Base-by-base conservation (phyloP, 441 rosid genomes). In the Corymbia calophylla region DNA sequence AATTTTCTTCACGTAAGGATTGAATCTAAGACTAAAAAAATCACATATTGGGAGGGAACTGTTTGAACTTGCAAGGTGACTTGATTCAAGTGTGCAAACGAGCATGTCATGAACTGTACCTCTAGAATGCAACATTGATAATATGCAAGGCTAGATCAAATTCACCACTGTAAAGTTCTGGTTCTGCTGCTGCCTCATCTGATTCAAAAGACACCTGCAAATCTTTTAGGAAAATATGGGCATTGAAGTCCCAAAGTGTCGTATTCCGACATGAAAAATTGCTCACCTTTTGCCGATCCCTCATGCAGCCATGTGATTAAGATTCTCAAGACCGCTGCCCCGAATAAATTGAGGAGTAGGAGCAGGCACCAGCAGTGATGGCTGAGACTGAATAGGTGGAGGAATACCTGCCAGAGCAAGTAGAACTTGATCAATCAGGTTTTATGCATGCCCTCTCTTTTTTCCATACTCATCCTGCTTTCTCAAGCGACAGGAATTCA, bases 91-190 rank as follows among this genome's bases (percentile, higher is more conserved):
- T 48, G 60, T 39, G 68, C 73, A 48, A 23, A 56, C 14, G 29
- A 73, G 56, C 56, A 73, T 80, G 39, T 49, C 53, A 87, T 32
- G 84, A 87, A 31, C 56, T 87, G 49, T 94, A 97, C 99, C 99
- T 96, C 95, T 96, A 97, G 95, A 97, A 97, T 94, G 96, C 95
- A 92, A 94, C 92, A 90, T 92, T 92, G 92, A 91, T 92, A 93
- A 95, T 91, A 94, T 93, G 97, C 97, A 94, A 95, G 98, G 98
- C 96, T 95, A 96, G 95, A 96, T 94, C 91, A 95, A 96, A 96
- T 95, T 94, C 93, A 95, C 97, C 94, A 94, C 97, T 94, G 92
- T 90, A 39, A 39, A 91, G 96, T 95, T 96, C 98, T 97, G 95
- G 95, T 92, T 93, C 95, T 93, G 91, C 96, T 95, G 97, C 94